Conservation (phyloP, 2,329 filamentous ascomycete species). For the Penicillium verrucosum region DNA sequence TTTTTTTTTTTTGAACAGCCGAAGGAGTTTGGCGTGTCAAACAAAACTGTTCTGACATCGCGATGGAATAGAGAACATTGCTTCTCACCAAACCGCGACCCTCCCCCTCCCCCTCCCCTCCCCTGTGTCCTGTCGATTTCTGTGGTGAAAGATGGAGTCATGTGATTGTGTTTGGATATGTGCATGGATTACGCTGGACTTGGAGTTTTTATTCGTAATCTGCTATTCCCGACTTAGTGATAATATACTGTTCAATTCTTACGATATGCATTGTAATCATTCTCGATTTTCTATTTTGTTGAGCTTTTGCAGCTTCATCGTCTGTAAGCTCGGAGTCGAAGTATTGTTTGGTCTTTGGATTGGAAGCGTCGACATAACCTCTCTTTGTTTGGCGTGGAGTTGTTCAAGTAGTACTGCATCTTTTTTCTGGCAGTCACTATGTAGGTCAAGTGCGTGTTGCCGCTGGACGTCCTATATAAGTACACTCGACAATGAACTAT, state of each 20-base stretch:
- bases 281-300: background rate
- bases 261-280: background rate
- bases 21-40: slow-evolving; percentile 20
- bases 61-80: background rate
- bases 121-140: slow-evolving; percentile 1
- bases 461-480: no score
- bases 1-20: slow-evolving; percentile 1
- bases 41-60: slow-evolving; percentile 15
- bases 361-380: no score
- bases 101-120: no score
- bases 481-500: no score
- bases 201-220: slow-evolving; percentile 19
- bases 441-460: no score
- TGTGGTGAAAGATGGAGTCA: slow-evolving; percentile 3
- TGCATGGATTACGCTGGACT: slow-evolving; percentile 21
- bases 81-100: background rate
- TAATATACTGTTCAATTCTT: slow-evolving; percentile 20
- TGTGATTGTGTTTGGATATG: slow-evolving; percentile 15
- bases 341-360: no score
- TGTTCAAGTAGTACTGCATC: no score
- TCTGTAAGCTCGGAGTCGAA: no score
- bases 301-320: background rate
- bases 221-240: slow-evolving; percentile 17
- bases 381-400: no score
- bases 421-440: no score